Conservation (phyloP, 2,329 filamentous ascomycete genomes). For the Hortaea werneckii region DNA sequence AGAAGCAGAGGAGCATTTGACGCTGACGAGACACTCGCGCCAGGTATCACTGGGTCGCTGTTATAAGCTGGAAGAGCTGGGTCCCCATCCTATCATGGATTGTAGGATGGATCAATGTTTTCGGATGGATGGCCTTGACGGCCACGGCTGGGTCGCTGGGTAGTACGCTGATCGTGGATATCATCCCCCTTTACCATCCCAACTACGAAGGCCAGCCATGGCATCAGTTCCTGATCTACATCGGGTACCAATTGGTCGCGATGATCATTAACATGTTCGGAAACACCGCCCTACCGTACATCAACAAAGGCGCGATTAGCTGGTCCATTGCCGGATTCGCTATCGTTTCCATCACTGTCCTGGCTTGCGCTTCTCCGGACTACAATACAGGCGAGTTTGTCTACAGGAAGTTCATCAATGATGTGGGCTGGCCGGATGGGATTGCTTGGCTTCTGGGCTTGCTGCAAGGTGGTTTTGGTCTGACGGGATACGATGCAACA, state of each 20-base stretch:
- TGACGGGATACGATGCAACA: constrained; percentile 42
- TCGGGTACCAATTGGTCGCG: constrained; percentile 51
- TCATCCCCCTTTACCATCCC: constrained; percentile 52
- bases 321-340: constrained; percentile 62
- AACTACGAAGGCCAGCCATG: constrained; percentile 50
- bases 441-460: constrained; percentile 35
- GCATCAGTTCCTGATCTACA: constrained; percentile 66
- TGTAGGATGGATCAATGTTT: constrained; percentile 63
- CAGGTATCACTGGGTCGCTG: constrained; percentile 60
- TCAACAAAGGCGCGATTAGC: constrained; percentile 60
- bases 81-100: constrained; percentile 56
- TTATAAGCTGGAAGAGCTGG: constrained; percentile 50
- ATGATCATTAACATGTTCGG: constrained; percentile 57
- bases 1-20: not conserved
- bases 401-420: constrained; percentile 57
- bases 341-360: constrained; percentile 58
- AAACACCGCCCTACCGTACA: constrained; percentile 50
- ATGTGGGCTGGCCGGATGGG: constrained; percentile 29
- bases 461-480: constrained; percentile 25
- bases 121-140: constrained; percentile 61
- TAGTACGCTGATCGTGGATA: constrained; percentile 55
- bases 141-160: constrained; percentile 59
- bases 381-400: constrained; percentile 57
- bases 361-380: constrained; percentile 55
- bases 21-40: not conserved